Evolutionary conservation across 306 rosid genomes (phyloP).

Genomic region (Benincasa hispida): DNA sequence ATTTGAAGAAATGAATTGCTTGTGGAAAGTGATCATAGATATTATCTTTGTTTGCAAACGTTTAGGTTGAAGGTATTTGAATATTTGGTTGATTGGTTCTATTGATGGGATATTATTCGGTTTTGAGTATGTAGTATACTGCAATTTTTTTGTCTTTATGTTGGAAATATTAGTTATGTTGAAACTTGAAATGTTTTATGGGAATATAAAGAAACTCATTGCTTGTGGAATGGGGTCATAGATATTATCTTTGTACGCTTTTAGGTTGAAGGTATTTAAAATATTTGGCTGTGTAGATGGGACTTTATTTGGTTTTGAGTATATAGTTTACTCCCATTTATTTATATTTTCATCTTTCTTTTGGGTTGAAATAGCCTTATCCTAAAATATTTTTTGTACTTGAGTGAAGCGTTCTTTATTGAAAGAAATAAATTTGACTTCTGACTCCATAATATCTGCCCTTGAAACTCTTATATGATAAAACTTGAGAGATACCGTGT

Average conservation of each 20-base stretch:
- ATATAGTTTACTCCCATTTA: not conserved
- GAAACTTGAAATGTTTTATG: not conserved
- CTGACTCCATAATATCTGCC: not conserved
- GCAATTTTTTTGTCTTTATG: not conserved
- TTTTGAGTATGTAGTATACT: not conserved
- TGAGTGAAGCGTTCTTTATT: not conserved
- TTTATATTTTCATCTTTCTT: not conserved
- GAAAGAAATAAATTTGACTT: not conserved
- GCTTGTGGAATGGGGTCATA: not conserved
- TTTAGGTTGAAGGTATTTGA: not conserved
- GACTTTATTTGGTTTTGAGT: not conserved
- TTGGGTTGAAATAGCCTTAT: not conserved
- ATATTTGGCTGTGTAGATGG: not conserved
- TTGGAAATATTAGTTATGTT: not conserved
- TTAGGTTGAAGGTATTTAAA: not conserved
- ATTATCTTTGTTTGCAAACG: not conserved
- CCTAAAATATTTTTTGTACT: not conserved
- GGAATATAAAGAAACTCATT: not conserved
- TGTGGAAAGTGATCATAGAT: not conserved
- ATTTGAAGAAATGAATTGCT: not conserved
- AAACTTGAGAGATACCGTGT: not conserved
- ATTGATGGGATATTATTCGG: not conserved
- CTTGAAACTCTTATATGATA: not conserved
- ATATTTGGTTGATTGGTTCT: not conserved
- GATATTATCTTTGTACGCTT: not conserved